These are phyloP conservation scores for Nitzschia sp. DNA, from an alignment of 108 stramenopile species.

Conservation along the genomic window DNA sequence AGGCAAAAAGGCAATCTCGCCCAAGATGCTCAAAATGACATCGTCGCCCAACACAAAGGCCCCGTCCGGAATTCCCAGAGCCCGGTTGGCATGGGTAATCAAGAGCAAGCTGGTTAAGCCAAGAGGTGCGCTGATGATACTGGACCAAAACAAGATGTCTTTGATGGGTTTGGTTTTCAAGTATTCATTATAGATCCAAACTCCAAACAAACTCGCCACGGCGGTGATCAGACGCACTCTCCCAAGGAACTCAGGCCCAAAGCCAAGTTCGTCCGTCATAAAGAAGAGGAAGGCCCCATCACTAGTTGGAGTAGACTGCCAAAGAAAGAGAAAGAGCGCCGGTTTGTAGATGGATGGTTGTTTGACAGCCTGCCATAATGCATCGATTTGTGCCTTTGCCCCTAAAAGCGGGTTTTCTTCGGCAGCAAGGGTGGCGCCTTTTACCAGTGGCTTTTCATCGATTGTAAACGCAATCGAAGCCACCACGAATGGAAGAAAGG, in stretches of 20 bases:
- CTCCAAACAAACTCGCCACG: constrained; percentile 83
- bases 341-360: constrained; percentile 90
- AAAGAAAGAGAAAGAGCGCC: constrained; percentile 90
- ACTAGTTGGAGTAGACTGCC: constrained; percentile 93
- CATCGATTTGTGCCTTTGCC: constrained; percentile 64
- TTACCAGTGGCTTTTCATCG: constrained; percentile 62
- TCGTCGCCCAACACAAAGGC: constrained; percentile 94
- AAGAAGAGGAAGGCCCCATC: constrained; percentile 95
- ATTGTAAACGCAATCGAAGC: constrained; percentile 75
- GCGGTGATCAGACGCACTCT: constrained; percentile 84
- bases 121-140: constrained; percentile 70
- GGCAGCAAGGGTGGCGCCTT: not conserved
- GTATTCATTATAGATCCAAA: constrained; percentile 73
- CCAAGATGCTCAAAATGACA: constrained; percentile 82
- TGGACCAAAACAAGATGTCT: constrained; percentile 84
- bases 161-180: constrained; percentile 68
- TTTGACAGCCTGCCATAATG: constrained; percentile 79
- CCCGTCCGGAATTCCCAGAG: constrained; percentile 88
- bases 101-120: constrained; percentile 81
- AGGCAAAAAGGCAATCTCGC: constrained; percentile 93
- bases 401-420: constrained; percentile 10
- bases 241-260: constrained; percentile 93
- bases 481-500: constrained; percentile 84
- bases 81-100: constrained; percentile 85
- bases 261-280: constrained; percentile 88